These are phyloP conservation scores for Atalantia buxifolia DNA, from an alignment of 345 rosid species.

Conservation along the genomic window DNA sequence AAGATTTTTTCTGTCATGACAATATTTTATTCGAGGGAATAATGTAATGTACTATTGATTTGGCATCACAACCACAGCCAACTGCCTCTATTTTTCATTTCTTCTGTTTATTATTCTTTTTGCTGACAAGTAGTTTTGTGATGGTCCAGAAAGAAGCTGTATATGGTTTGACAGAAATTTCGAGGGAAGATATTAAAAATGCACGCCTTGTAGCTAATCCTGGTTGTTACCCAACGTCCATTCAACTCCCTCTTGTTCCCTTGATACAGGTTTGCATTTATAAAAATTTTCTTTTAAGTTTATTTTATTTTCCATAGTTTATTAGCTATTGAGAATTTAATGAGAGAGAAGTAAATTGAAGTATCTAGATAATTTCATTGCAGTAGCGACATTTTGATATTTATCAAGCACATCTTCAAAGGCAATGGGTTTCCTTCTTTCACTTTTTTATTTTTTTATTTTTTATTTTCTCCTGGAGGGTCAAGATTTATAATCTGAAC, in stretches of 20 bases:
- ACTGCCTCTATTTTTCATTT: neutral
- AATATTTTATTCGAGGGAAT: neutral
- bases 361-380: neutral
- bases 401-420: neutral
- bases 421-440: neutral
- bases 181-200: constrained; percentile 56
- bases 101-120: neutral
- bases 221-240: constrained; percentile 95
- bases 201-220: constrained; percentile 94
- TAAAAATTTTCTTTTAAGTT: constrained; percentile 5
- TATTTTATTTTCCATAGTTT: neutral
- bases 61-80: neutral
- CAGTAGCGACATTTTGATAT: neutral
- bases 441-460: neutral
- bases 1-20: neutral
- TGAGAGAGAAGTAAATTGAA: neutral
- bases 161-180: constrained; percentile 92
- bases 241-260: constrained; percentile 96
- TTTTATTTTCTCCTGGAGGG: neutral
- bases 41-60: neutral
- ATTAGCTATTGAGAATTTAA: neutral
- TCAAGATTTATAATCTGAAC: neutral
- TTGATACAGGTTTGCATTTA: constrained; percentile 56
- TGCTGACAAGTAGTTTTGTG: constrained; percentile 14
- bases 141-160: constrained; percentile 74